A percentile compares a stretch with the other conserved stretches of the same genome.
phyloP scores from a whole-genome alignment of 257 asterid species.

The Datura wrightii region DNA sequence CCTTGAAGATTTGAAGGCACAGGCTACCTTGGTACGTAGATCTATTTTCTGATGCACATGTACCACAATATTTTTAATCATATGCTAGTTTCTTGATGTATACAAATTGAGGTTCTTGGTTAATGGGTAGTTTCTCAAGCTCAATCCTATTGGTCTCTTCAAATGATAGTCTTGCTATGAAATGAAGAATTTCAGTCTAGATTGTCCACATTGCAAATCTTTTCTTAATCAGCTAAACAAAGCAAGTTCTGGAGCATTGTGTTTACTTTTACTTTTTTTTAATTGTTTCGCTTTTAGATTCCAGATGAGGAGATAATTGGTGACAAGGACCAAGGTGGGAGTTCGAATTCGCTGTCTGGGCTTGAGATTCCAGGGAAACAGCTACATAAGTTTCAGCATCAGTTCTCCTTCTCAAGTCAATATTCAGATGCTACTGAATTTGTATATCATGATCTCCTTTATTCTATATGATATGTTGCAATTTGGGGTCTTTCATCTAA shows the following conservation, averaged over 20 bases:
- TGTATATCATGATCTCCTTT: conserved; percentile 50
- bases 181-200: conserved; percentile 12
- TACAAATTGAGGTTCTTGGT: background rate
- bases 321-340: conserved; percentile 67
- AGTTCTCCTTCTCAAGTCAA: conserved; percentile 70
- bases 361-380: conserved; percentile 54
- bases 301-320: conserved; percentile 72
- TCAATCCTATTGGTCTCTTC: background rate
- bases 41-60: background rate
- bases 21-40: conserved; percentile 62
- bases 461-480: conserved; percentile 5
- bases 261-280: background rate
- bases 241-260: background rate
- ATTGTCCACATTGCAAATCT: background rate
- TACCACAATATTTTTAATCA: conserved; percentile 7
- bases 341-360: conserved; percentile 38
- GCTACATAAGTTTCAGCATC: conserved; percentile 63
- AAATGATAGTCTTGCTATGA: background rate
- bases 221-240: background rate
- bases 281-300: conserved; percentile 51
- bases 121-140: background rate
- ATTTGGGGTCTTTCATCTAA: conserved; percentile 39
- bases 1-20: conserved; percentile 71
- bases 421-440: conserved; percentile 67
- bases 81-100: conserved; percentile 5